A percentile compares a stretch with the other conserved stretches of the same genome.
These are phyloP conservation scores for Ceratobasidium sp. DNA, from an alignment of 1,284 basidiomycete genomes.

Conservation along the genomic window DNA sequence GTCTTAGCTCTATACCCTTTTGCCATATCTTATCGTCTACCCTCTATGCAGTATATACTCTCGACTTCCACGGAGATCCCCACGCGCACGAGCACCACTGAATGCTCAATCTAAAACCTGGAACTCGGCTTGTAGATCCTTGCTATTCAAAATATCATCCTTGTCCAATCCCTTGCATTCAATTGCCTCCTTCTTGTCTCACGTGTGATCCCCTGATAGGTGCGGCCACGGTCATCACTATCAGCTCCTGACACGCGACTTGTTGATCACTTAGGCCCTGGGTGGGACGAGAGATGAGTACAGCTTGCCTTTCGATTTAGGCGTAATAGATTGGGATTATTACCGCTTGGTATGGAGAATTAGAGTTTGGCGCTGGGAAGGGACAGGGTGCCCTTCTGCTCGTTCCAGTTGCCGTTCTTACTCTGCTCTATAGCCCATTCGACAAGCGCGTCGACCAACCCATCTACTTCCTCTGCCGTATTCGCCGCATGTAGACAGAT, in stretches of 20 bases:
- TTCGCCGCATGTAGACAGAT: conserved; percentile 81
- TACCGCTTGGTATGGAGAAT: conserved; percentile 7
- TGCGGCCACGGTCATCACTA: no score
- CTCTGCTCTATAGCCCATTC: conserved; percentile 59
- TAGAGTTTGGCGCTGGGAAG: conserved; percentile 29
- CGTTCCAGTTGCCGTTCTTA: background rate
- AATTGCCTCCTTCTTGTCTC: background rate
- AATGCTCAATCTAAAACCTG: conserved; percentile 5
- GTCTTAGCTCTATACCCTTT: conserved; percentile 49
- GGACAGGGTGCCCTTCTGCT: background rate
- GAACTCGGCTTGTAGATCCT: conserved; percentile 12
- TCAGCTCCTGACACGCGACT: no score
- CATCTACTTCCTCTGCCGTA: conserved; percentile 69
- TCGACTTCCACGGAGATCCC: conserved; percentile 51
- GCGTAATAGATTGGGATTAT: background rate
- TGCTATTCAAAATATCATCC: conserved; percentile 33
- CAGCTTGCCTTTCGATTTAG: no score
- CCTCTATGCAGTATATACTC: conserved; percentile 47
- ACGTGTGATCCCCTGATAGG: conserved; percentile 18
- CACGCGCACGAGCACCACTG: conserved; percentile 49
- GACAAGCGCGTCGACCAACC: conserved; percentile 62
- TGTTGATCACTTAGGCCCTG: no score
- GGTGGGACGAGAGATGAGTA: no score
- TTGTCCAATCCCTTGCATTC: no score
- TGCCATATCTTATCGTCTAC: background rate